Base-by-base conservation (phyloP, 139 green algal genomes). In the Edaphochlamys debaryana region DNA sequence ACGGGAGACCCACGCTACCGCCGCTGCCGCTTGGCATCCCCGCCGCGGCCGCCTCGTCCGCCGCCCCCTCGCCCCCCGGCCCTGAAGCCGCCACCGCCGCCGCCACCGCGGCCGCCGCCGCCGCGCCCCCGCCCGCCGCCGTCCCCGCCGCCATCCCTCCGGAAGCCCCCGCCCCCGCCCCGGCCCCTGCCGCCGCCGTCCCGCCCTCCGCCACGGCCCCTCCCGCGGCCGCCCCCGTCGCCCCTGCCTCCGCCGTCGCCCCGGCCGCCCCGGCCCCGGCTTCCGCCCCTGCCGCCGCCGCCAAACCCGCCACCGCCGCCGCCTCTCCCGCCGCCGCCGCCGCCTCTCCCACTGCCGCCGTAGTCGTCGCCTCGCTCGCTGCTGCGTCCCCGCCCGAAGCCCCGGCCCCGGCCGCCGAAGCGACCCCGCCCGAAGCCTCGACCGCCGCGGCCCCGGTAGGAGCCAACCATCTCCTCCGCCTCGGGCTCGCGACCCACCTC, bases 401-500 rank as follows among this genome's bases (percentile, higher is more conserved):
- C 38, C 4, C 52, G 11, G 60, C 60, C 38, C 34, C 40, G 40
- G 42, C 38, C 69, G 17, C 45, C 69, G 27, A n/a, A 41, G 29
- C 30, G 13, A 30, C 29, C 34, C 29, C 50, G 9, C 23, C 71
- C 52, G 11, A 30, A 30, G n/a, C 30, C 32, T 27, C 85, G 77
- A 0, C 85, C 42, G 40, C 86, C 30, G 45, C 71, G 4, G n/a
- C 70, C 70, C 72, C 20, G 56, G 54, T 85, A 63, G 7, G 73
- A 37, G 6, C 85, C 89, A 23, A 94, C 78, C 67, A 85, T 88
- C 66, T 94, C 91, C 25, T 80, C 82, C 9, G 80, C 68, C 52
- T 91, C 84, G 0, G 91, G 91, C 50, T 90, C 91, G 67, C 91
- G 77, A 1, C 91, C 91, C 54, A 94, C 91, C 88, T 93, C 88